A percentile compares a stretch with the other conserved stretches of the same genome.
These are phyloP conservation scores for Novymonas esmeraldas DNA, from an alignment of 208 protist genomes.

Conservation along the genomic window DNA sequence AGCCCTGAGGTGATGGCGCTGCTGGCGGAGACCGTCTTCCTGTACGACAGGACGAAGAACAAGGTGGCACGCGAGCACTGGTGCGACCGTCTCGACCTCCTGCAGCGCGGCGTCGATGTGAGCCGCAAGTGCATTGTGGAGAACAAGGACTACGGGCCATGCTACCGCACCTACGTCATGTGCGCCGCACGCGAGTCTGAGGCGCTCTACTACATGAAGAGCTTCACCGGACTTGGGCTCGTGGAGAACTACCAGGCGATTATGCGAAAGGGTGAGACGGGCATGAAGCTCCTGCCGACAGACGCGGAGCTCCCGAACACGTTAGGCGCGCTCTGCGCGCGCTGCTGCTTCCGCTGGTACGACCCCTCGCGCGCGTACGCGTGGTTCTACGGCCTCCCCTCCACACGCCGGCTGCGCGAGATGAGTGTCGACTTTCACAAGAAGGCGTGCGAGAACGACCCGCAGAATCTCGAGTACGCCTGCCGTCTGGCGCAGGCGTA, in stretches of 20 bases:
- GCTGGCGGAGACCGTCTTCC: constrained; percentile 70
- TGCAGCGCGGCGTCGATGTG: constrained; percentile 87
- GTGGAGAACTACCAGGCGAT: constrained; percentile 87
- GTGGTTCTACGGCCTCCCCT: constrained; percentile 59
- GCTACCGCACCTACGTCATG: constrained; percentile 85
- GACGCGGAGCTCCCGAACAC: constrained; percentile 78
- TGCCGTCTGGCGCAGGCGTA: constrained; percentile 84
- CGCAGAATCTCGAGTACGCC: constrained; percentile 77
- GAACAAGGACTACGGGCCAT: constrained; percentile 80
- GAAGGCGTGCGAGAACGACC: constrained; percentile 67
- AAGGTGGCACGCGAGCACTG: constrained; percentile 80
- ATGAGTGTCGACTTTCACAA: constrained; percentile 64
- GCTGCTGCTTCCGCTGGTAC: constrained; percentile 79
- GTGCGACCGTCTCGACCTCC: constrained; percentile 82
- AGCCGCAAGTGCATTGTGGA: constrained; percentile 90
- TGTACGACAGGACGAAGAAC: constrained; percentile 89
- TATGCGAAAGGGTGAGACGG: constrained; percentile 62
- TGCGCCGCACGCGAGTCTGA: constrained; percentile 76
- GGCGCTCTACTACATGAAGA: constrained; percentile 82
- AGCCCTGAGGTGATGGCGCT: constrained; percentile 86
- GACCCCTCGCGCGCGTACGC: constrained; percentile 62
- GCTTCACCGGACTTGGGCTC: constrained; percentile 62
- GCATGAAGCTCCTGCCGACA: constrained; percentile 65
- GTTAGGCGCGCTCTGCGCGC: constrained; percentile 74
- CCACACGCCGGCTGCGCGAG: constrained; percentile 42